Conservation (phyloP, 176 grass and related monocot genomes). For the Triticum dicoccoides region DNA sequence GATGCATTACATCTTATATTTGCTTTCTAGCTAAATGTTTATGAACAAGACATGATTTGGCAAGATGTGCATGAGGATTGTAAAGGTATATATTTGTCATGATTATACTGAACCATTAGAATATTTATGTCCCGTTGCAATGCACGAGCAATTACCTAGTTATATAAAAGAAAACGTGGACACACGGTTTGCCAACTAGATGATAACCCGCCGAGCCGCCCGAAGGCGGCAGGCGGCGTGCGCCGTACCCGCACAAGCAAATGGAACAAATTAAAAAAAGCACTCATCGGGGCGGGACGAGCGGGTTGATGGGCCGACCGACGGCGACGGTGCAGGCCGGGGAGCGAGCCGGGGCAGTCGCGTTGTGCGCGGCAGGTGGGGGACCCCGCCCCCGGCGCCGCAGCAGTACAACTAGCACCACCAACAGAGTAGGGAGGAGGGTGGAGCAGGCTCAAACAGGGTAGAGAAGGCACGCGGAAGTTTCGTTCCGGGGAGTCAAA, state of each 20-base stretch:
- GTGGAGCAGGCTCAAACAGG: too few relatives aligned
- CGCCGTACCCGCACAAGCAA: background rate
- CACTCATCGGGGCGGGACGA: background rate
- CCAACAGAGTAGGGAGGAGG: too few relatives aligned
- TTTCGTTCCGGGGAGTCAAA: constrained; percentile 40
- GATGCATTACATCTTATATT: too few relatives aligned
- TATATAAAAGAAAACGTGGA: background rate
- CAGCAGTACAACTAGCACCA: background rate
- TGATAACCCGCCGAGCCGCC: background rate
- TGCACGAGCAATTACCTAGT: too few relatives aligned
- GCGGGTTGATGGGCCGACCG: background rate
- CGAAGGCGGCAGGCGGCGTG: background rate
- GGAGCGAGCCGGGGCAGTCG: background rate
- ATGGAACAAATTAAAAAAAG: background rate
- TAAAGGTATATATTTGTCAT: too few relatives aligned
- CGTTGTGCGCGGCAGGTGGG: constrained; percentile 32
- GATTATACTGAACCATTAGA: too few relatives aligned
- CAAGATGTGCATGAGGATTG: too few relatives aligned
- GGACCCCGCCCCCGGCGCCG: background rate
- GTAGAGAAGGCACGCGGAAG: constrained; percentile 24
- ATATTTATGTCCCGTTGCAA: too few relatives aligned
- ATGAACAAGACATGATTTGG: too few relatives aligned
- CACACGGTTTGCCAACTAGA: background rate
- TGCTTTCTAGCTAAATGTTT: too few relatives aligned
- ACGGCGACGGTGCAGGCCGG: background rate